Evolutionary conservation across 2,329 filamentous ascomycete species (phyloP).

Genomic region (Drechslerella dactyloides): DNA sequence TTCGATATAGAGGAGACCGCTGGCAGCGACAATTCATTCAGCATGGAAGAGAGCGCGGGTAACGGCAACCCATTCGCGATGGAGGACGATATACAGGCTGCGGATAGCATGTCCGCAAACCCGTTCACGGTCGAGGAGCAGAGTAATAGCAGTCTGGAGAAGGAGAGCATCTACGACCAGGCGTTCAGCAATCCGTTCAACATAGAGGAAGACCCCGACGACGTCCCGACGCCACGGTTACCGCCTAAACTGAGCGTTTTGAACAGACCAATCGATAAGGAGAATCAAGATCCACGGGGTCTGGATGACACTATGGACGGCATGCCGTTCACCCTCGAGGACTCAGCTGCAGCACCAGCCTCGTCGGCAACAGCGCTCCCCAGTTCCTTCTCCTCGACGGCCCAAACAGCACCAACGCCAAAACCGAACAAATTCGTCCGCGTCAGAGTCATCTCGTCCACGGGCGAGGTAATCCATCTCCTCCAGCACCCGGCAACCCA

Average conservation of each 20-base stretch:
- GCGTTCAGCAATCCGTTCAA: constrained; percentile 35
- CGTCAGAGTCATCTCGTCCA: constrained; percentile 28
- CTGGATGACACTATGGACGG: constrained; percentile 13
- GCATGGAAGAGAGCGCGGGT: constrained; percentile 22
- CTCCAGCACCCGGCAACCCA: constrained; percentile 40
- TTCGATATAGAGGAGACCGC: constrained; percentile 32
- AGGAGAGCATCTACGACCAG: constrained; percentile 39
- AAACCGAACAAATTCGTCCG: constrained; percentile 36
- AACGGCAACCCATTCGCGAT: constrained; percentile 13
- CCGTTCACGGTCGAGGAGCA: constrained; percentile 19
- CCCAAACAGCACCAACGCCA: background rate
- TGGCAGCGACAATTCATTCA: constrained; percentile 27
- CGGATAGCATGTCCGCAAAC: background rate
- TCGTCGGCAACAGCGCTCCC: background rate
- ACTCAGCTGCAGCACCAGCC: constrained; percentile 3
- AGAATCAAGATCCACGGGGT: constrained; percentile 24
- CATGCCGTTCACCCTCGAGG: constrained; percentile 37
- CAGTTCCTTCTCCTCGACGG: background rate
- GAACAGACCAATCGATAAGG: constrained; percentile 29
- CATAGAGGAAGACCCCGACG: constrained; percentile 32
- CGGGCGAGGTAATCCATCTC: constrained; percentile 28
- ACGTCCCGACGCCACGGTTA: constrained; percentile 26
- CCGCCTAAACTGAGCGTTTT: constrained; percentile 13
- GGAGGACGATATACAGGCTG: background rate
- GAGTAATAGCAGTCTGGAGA: background rate